Percentiles rank a stretch among this genome's conserved stretches.
Evolutionary conservation across 768 basidiomycete genomes (phyloP).

Genomic region (Tricholoma terreum): DNA sequence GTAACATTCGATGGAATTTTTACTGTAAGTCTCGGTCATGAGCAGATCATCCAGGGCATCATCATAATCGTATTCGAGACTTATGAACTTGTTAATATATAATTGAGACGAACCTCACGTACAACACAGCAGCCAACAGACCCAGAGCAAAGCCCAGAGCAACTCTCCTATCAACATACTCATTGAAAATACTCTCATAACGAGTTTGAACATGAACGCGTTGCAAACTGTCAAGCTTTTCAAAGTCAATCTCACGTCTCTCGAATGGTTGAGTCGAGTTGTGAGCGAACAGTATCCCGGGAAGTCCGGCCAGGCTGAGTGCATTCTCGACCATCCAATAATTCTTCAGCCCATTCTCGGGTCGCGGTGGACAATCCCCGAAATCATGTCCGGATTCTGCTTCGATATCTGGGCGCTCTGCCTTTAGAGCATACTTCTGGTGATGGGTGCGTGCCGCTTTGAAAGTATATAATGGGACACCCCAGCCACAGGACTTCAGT

Average conservation of each 20-base stretch:
- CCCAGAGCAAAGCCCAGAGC: not conserved
- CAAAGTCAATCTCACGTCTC: not conserved
- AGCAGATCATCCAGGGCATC: too few relatives aligned
- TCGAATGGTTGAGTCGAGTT: conserved; percentile 12
- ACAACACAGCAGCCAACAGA: not conserved
- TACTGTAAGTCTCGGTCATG: too few relatives aligned
- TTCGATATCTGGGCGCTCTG: conserved; percentile 41
- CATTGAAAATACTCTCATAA: not conserved
- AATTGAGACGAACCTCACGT: not conserved
- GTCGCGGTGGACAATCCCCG: conserved; percentile 9
- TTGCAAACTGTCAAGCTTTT: conserved; percentile 2
- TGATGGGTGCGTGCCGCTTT: conserved; percentile 52
- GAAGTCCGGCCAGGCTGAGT: conserved; percentile 55
- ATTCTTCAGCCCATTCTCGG: conserved; percentile 43
- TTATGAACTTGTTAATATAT: not conserved
- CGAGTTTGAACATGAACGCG: not conserved
- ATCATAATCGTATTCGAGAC: too few relatives aligned
- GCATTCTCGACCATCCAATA: conserved; percentile 55
- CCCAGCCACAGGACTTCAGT: conserved; percentile 62
- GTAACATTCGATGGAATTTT: too few relatives aligned
- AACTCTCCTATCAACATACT: not conserved
- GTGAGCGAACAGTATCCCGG: conserved; percentile 37
- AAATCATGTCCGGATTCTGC: conserved; percentile 11
- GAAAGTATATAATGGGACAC: conserved; percentile 60
- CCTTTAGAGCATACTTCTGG: conserved; percentile 39